phyloP scores from a whole-genome alignment of 2,329 filamentous ascomycete species.

The Botrytis cinerea region DNA sequence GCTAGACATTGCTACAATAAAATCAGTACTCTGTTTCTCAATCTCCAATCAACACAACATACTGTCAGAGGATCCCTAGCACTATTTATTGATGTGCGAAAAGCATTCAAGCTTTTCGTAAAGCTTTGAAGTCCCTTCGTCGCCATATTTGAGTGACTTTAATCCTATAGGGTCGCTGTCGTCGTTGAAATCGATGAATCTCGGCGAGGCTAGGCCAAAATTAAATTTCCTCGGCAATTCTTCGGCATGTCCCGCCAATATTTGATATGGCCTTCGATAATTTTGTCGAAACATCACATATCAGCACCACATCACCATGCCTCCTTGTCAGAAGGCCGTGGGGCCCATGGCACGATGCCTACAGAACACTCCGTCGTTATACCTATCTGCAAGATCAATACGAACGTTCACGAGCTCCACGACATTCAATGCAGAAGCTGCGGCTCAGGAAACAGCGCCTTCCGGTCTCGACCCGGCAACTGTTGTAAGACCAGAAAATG shows the following conservation, averaged over 20 bases:
- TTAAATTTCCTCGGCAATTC: slow-evolving; percentile 36
- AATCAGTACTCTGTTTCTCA: slow-evolving; percentile 26
- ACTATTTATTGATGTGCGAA: slow-evolving; percentile 33
- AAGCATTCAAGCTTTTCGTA: slow-evolving; percentile 35
- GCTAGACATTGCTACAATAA: slow-evolving; percentile 48
- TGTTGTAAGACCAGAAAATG: slow-evolving; percentile 64
- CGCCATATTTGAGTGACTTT: slow-evolving; percentile 37
- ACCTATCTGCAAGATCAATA: slow-evolving; percentile 33
- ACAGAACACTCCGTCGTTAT: slow-evolving; percentile 44
- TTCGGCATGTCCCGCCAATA: slow-evolving; percentile 31
- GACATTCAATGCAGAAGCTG: slow-evolving; percentile 43
- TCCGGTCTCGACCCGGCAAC: slow-evolving; percentile 64
- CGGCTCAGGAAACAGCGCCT: slow-evolving; percentile 43
- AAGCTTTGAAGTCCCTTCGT: slow-evolving; percentile 40
- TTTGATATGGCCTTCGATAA: slow-evolving; percentile 32
- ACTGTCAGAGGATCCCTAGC: slow-evolving; percentile 46
- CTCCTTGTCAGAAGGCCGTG: slow-evolving; percentile 59
- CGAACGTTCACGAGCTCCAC: slow-evolving; percentile 42
- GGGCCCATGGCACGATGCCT: slow-evolving; percentile 59
- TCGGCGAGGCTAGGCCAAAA: slow-evolving; percentile 29
- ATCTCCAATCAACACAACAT: slow-evolving; percentile 26
- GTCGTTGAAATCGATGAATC: slow-evolving; percentile 23
- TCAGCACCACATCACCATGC: slow-evolving; percentile 48
- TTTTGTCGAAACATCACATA: slow-evolving; percentile 32
- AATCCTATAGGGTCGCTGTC: slow-evolving; percentile 27